phyloP scores from a whole-genome alignment of 106 monocot species.

The Chionographis japonica region DNA sequence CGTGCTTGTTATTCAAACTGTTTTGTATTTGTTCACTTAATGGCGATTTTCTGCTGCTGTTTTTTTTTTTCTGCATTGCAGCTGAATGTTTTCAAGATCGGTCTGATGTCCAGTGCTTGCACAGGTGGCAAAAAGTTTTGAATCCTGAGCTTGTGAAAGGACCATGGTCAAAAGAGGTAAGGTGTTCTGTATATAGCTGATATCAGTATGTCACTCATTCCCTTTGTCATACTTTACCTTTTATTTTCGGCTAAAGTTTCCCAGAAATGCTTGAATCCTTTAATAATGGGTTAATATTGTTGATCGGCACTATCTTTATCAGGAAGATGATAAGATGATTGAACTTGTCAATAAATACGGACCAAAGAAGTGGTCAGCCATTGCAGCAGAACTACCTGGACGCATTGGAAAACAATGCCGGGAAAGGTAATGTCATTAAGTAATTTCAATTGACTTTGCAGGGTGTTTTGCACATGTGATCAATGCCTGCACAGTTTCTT shows the following conservation, averaged over 20 bases:
- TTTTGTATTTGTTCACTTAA: too few species aligned
- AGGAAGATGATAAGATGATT: conserved; percentile 95
- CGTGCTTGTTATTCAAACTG: too few species aligned
- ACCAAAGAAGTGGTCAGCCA: conserved; percentile 89
- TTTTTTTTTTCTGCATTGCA: conserved; percentile 24
- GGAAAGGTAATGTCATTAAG: conserved; percentile 22
- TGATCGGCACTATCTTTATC: neutral
- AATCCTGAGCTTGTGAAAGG: conserved; percentile 97
- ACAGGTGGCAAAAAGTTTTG: conserved; percentile 97
- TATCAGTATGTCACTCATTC: neutral
- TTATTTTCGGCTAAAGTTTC: neutral
- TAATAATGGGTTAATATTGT: too few species aligned
- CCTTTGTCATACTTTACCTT: neutral
- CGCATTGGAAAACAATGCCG: conserved; percentile 97
- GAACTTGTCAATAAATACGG: conserved; percentile 77
- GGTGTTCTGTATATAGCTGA: neutral
- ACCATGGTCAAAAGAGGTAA: conserved; percentile 96
- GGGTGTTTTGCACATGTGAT: too few species aligned
- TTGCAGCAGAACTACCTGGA: conserved; percentile 83
- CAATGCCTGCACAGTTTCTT: neutral
- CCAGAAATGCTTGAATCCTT: too few species aligned
- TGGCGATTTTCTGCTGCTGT: neutral
- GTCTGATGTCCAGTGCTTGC: conserved; percentile 90
- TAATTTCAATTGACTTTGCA: too few species aligned
- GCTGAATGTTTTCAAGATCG: conserved; percentile 88